phyloP scores from a whole-genome alignment of 2,329 filamentous ascomycete species.

The Dryadomyces quercivorus region DNA sequence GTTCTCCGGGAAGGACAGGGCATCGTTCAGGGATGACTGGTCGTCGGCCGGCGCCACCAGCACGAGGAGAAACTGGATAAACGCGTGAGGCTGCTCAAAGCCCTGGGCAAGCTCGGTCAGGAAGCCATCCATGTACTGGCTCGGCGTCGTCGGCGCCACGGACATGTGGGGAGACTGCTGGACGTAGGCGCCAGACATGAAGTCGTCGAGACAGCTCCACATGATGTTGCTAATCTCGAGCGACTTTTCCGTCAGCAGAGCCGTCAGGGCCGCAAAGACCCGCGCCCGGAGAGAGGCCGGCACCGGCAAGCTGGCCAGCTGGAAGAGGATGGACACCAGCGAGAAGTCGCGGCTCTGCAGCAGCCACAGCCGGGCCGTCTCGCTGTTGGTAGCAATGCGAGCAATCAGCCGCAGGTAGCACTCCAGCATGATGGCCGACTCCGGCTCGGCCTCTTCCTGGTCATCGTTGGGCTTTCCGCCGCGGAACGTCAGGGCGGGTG shows the following conservation, averaged over 20 bases:
- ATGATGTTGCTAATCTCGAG: slow-evolving; percentile 55
- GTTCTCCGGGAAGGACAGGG: slow-evolving; percentile 74
- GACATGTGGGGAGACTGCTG: slow-evolving; percentile 20
- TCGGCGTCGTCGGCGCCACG: slow-evolving; percentile 18
- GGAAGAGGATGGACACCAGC: slow-evolving; percentile 62
- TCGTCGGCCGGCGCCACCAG: slow-evolving; percentile 56
- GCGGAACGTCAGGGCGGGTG: slow-evolving; percentile 42
- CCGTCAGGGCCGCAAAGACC: slow-evolving; percentile 66
- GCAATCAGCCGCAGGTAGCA: slow-evolving; percentile 83
- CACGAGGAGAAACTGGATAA: slow-evolving; percentile 64
- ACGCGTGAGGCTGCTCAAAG: slow-evolving; percentile 77
- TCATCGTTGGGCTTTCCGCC: slow-evolving; percentile 49
- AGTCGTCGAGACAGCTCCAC: slow-evolving; percentile 72
- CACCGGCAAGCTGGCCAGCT: slow-evolving; percentile 65
- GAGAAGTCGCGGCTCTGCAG: slow-evolving; percentile 47
- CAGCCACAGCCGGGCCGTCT: slow-evolving; percentile 60
- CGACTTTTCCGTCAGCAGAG: slow-evolving; percentile 65
- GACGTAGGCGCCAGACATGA: slow-evolving; percentile 52
- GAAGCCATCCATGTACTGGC: slow-evolving; percentile 45
- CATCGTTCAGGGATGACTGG: slow-evolving; percentile 54
- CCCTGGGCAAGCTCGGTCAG: slow-evolving; percentile 63
- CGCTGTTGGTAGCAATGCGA: slow-evolving; percentile 66
- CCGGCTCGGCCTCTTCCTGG: slow-evolving; percentile 70
- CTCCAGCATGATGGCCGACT: slow-evolving; percentile 93
- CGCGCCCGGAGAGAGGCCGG: slow-evolving; percentile 69